Evolutionary conservation across 2,329 filamentous ascomycete species (phyloP).

Genomic region (Aspergillus sergii): DNA sequence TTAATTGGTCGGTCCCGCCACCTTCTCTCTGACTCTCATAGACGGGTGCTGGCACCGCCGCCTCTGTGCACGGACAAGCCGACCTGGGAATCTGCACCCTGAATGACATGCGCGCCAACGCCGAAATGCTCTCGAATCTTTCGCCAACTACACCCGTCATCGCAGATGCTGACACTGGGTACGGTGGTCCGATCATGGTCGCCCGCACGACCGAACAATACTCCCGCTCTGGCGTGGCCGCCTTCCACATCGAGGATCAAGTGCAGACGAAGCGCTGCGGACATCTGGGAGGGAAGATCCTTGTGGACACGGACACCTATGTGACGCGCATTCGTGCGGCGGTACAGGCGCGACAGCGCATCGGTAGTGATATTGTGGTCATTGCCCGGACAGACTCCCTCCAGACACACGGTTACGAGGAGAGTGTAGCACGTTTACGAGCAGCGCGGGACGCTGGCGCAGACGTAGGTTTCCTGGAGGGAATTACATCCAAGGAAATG

Average conservation of each 20-base stretch:
- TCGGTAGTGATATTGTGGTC: constrained; percentile 46
- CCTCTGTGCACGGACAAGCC: constrained; percentile 52
- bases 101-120: constrained; percentile 56
- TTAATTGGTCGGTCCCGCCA: neutral
- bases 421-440: constrained; percentile 40
- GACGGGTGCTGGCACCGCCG: constrained; percentile 56
- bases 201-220: constrained; percentile 54
- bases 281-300: constrained; percentile 43
- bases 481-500: constrained; percentile 42
- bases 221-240: constrained; percentile 57
- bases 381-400: constrained; percentile 49
- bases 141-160: constrained; percentile 54
- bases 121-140: constrained; percentile 57
- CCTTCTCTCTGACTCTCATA: constrained; percentile 19
- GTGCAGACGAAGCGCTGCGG: constrained; percentile 49
- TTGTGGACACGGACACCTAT: constrained; percentile 39
- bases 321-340: constrained; percentile 42
- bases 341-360: constrained; percentile 35
- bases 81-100: constrained; percentile 55
- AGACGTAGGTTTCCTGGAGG: constrained; percentile 48
- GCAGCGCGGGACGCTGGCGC: constrained; percentile 44
- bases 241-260: constrained; percentile 61
- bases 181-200: constrained; percentile 54
- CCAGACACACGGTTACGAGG: constrained; percentile 42
- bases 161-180: constrained; percentile 59